These are phyloP conservation scores for Coleophoma cylindrospora DNA, from an alignment of 2,329 filamentous ascomycete genomes.

Conservation along the genomic window DNA sequence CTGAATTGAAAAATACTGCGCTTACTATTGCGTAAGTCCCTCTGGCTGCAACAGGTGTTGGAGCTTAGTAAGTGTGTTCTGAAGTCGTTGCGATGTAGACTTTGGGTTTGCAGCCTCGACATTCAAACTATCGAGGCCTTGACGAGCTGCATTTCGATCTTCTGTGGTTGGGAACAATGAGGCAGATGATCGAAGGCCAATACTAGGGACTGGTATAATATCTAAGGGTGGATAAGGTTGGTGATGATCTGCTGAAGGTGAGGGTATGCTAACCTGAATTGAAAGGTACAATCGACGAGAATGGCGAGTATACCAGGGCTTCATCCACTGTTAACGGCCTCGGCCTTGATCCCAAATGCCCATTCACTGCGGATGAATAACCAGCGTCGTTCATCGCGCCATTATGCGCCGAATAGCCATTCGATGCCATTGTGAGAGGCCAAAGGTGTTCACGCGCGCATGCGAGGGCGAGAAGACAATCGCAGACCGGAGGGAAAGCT, in stretches of 20 bases:
- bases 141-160: constrained; percentile 46
- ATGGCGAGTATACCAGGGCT: constrained; percentile 76
- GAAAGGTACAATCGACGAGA: constrained; percentile 76
- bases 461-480: neutral
- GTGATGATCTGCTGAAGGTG: neutral
- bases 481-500: neutral
- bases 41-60: constrained; percentile 67
- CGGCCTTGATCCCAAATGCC: constrained; percentile 21
- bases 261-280: constrained; percentile 54
- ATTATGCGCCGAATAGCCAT: constrained; percentile 18
- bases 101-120: constrained; percentile 56
- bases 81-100: constrained; percentile 59
- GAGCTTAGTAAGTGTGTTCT: constrained; percentile 69
- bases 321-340: constrained; percentile 61
- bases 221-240: constrained; percentile 35
- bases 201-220: constrained; percentile 59
- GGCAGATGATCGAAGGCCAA: constrained; percentile 47
- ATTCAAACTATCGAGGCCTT: constrained; percentile 63
- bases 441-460: neutral
- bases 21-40: constrained; percentile 57
- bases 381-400: constrained; percentile 13
- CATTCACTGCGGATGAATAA: constrained; percentile 9
- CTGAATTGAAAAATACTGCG: constrained; percentile 1
- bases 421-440: constrained; percentile 17
- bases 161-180: constrained; percentile 46